Percentiles rank a stretch among this genome's conserved stretches.
Conservation (phyloP, 129 eudicot genomes). For the Calendula officinalis region DNA sequence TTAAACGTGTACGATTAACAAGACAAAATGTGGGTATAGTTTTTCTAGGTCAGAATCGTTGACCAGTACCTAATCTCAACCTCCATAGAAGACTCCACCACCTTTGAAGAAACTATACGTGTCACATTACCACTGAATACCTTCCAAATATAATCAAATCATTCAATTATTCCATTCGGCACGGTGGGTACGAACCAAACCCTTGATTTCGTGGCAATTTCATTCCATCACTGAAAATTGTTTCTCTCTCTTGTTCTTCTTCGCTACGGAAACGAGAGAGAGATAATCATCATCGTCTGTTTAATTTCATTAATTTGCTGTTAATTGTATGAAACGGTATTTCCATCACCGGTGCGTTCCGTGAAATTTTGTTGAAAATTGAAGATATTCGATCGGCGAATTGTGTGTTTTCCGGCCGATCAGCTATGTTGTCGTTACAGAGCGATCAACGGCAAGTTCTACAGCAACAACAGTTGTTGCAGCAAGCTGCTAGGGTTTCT, state of each 20-base stretch:
- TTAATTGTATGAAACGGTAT: constrained; percentile 27
- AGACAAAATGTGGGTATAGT: too few relatives aligned
- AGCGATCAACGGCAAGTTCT: constrained; percentile 70
- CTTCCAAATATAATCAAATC: constrained; percentile 7
- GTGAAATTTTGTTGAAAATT: constrained; percentile 23
- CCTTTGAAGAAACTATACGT: constrained; percentile 15
- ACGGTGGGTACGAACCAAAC: background rate
- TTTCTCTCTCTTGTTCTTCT: constrained; percentile 30
- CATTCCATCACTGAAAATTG: background rate
- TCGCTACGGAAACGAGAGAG: constrained; percentile 9
- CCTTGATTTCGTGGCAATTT: background rate
- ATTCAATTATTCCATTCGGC: background rate
- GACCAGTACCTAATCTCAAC: background rate
- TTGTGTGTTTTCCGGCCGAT: background rate
- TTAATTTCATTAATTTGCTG: constrained; percentile 7
- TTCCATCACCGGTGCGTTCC: constrained; percentile 41
- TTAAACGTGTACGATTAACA: too few relatives aligned
- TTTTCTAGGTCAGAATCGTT: background rate
- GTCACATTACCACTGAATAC: constrained; percentile 17
- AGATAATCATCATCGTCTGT: background rate
- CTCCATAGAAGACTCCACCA: background rate
- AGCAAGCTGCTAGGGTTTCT: constrained; percentile 63
- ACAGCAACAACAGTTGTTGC: constrained; percentile 43
- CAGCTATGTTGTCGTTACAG: constrained; percentile 66
- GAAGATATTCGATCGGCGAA: constrained; percentile 21